Conservation (phyloP, 2,329 filamentous ascomycete species). For the Diaporthe batatas region DNA sequence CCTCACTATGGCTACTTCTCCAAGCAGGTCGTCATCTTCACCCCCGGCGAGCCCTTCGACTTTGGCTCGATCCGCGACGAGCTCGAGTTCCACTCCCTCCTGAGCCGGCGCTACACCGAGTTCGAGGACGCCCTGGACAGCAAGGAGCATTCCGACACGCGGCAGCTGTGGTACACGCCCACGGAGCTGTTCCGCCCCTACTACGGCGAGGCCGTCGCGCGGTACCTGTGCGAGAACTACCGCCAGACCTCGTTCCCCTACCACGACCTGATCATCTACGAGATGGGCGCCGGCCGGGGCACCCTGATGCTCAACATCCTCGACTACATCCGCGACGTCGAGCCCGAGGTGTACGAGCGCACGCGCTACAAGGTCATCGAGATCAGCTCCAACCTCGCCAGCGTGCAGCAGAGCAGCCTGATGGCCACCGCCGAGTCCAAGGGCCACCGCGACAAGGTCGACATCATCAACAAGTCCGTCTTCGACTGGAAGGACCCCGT, state of each 20-base stretch:
- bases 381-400: constrained; percentile 86
- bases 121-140: constrained; percentile 92
- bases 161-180: constrained; percentile 98
- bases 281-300: constrained; percentile 97
- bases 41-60: constrained; percentile 89
- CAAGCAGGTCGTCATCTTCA: constrained; percentile 96
- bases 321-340: constrained; percentile 91
- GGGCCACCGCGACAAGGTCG: constrained; percentile 86
- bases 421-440: constrained; percentile 74
- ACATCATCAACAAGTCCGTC: constrained; percentile 94
- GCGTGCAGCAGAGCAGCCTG: constrained; percentile 80
- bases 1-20: constrained; percentile 96
- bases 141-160: constrained; percentile 76
- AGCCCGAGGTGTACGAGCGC: constrained; percentile 92
- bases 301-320: constrained; percentile 98
- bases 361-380: constrained; percentile 97
- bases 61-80: constrained; percentile 88
- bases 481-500: constrained; percentile 94
- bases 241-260: constrained; percentile 94
- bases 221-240: constrained; percentile 96
- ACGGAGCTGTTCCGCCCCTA: constrained; percentile 97
- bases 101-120: constrained; percentile 84
- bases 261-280: constrained; percentile 97
- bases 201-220: constrained; percentile 97
- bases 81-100: constrained; percentile 81